phyloP scores from a whole-genome alignment of 2,329 filamentous ascomycete genomes.

The Triangularia setosa region DNA sequence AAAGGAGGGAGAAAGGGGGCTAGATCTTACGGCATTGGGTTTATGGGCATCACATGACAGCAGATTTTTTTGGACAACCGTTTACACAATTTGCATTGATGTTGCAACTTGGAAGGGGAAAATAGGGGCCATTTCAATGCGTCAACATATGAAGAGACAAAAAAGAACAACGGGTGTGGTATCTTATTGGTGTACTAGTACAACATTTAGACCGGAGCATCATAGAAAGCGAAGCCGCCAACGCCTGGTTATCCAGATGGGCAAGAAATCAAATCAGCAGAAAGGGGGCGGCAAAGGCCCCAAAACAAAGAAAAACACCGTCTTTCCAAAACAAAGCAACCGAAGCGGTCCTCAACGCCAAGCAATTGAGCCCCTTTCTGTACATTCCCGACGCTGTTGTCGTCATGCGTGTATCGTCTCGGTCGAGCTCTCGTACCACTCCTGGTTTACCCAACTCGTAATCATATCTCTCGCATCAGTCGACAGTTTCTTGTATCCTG shows the following conservation, averaged over 20 bases:
- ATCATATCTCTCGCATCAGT: constrained; percentile 63
- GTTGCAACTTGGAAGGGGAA: neutral
- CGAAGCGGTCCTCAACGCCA: neutral
- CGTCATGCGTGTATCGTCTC: constrained; percentile 25
- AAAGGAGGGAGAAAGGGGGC: neutral
- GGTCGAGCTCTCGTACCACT: constrained; percentile 59
- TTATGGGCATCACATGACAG: no score
- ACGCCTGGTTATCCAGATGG: neutral
- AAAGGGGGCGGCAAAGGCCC: neutral
- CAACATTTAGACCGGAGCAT: neutral
- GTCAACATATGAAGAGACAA: neutral
- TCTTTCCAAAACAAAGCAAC: neutral
- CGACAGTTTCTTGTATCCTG: constrained; percentile 66
- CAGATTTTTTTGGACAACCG: neutral
- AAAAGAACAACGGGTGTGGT: neutral
- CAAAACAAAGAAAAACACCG: neutral
- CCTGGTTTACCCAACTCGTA: constrained; percentile 58
- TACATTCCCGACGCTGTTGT: neutral
- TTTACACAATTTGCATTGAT: neutral
- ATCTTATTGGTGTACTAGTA: neutral
- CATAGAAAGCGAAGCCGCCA: neutral
- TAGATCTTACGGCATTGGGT: neutral
- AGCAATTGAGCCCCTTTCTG: neutral
- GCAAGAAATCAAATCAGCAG: neutral
- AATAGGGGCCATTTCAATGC: neutral